Base-by-base conservation (phyloP, 352 stramenopile genomes). In the Globisporangium carolinianum region DNA sequence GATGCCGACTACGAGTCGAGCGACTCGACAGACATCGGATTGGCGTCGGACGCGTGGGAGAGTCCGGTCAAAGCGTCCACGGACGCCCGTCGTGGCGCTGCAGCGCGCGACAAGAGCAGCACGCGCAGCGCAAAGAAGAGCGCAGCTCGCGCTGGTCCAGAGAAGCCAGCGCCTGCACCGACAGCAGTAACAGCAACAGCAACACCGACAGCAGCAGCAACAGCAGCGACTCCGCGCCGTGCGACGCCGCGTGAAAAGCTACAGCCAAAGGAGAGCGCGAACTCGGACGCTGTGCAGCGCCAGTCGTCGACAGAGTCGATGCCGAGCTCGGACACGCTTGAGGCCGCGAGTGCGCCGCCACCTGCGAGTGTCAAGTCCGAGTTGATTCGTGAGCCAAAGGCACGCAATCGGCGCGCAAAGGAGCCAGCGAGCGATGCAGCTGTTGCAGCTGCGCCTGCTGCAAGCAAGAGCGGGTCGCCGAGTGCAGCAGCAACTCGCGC, bases 171-270 rank as follows among this genome's bases (percentile, higher is more conserved):
- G 39, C 39, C 39, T 8, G 39, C 39, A 43, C 39, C 39, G 39
- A 24, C 24, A 24, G 24, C 24, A 24, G 24, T 1, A 32, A 32
- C 24, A 32, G 24, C 24, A 32, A 2, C 24, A 63, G 48, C 47
- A 57, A 36, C 41, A 9, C n/a, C n/a, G n/a, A 32, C 24, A 32
- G 24, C 24, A 32, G 1, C 24, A 63, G 48, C 47, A 57, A 36
- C 41, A 9, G 2, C 36, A 18, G 43, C 45, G 5, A 56, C 53
- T 32, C 53, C 66, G 7, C 72, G 72, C 42, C 78, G 78, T 6
- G 78, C 85, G 53, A 60, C 86, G 15, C 87, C 86, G 60, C 79
- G 81, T 7, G 75, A 91, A 57, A 91, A 88, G 56, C 62, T 71
- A 37, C 62, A 72, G 41, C 37, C 69, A 6, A 68, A 69, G 57